Evolutionary conservation across 306 rosid species (phyloP).

Genomic region (Sindora glabra): DNA sequence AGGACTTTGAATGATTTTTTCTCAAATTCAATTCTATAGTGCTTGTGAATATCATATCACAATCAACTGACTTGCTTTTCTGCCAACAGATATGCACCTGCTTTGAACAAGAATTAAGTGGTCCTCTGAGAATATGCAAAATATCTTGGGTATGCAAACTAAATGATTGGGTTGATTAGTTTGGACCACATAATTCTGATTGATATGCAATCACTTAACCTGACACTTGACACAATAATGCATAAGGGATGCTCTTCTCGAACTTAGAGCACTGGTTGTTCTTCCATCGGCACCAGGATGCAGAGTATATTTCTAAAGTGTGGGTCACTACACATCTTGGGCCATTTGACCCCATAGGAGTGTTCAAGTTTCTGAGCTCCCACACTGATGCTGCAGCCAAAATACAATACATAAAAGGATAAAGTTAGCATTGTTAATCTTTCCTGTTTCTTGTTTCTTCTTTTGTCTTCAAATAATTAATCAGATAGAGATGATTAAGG

Average conservation of each 20-base stretch:
- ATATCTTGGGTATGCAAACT: neutral
- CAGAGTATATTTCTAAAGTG: conserved; percentile 72
- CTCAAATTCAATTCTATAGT: too few species aligned
- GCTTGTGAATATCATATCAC: too few species aligned
- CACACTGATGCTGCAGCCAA: conserved; percentile 73
- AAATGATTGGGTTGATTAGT: conserved; percentile 5
- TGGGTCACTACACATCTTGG: conserved; percentile 77
- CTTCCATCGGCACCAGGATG: conserved; percentile 76
- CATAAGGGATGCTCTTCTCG: conserved; percentile 79
- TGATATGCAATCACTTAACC: conserved; percentile 35
- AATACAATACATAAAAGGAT: neutral
- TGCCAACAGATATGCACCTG: neutral
- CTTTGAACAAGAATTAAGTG: neutral
- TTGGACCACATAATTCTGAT: conserved; percentile 1
- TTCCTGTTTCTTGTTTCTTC: too few species aligned
- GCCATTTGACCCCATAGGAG: conserved; percentile 51
- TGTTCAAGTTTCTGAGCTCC: conserved; percentile 76
- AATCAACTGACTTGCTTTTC: neutral
- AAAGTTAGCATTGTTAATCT: too few species aligned
- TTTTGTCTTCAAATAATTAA: too few species aligned
- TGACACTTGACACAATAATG: conserved; percentile 87
- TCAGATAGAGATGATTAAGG: too few species aligned
- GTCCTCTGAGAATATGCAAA: too few species aligned
- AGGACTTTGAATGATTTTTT: too few species aligned
- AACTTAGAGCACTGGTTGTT: conserved; percentile 59